phyloP scores from a whole-genome alignment of 352 stramenopile genomes.

The Phytopythium oedochilum region DNA sequence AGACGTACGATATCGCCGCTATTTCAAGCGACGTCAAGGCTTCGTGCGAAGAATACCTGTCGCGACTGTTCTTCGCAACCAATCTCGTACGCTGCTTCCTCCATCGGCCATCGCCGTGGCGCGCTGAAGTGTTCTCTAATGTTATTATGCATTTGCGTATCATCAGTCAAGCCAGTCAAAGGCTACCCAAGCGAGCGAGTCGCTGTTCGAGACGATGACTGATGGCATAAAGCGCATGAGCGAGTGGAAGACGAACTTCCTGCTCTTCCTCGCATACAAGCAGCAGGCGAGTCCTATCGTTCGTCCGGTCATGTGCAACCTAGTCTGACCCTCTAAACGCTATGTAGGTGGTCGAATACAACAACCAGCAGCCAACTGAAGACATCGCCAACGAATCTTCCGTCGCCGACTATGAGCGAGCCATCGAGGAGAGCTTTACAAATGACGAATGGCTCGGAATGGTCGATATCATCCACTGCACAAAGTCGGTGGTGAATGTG shows the following conservation, averaged over 20 bases:
- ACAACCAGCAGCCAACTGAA: conserved; percentile 19
- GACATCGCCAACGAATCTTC: background rate
- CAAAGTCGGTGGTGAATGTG: conserved; percentile 61
- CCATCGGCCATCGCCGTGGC: no score
- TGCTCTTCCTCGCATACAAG: conserved; percentile 53
- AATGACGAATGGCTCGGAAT: conserved; percentile 51
- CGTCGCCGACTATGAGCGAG: conserved; percentile 51
- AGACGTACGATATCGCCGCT: conserved; percentile 12
- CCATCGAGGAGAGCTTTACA: conserved; percentile 71
- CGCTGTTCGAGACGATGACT: conserved; percentile 16
- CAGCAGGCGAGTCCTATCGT: conserved; percentile 25
- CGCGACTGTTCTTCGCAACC: conserved; percentile 26
- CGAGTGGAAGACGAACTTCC: conserved; percentile 56
- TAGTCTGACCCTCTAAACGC: no score
- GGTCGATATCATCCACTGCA: conserved; percentile 51
- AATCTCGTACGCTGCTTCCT: conserved; percentile 27
- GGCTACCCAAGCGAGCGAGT: background rate
- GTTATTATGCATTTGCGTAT: background rate
- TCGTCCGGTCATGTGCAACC: background rate
- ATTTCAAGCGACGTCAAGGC: conserved; percentile 15
- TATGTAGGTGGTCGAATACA: no score
- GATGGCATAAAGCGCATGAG: conserved; percentile 32
- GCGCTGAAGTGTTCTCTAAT: background rate
- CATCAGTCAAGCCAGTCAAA: background rate
- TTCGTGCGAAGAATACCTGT: conserved; percentile 29